Evolutionary conservation across 305 asterid species (phyloP).

Genomic region (Stenogyne calaminthoides): DNA sequence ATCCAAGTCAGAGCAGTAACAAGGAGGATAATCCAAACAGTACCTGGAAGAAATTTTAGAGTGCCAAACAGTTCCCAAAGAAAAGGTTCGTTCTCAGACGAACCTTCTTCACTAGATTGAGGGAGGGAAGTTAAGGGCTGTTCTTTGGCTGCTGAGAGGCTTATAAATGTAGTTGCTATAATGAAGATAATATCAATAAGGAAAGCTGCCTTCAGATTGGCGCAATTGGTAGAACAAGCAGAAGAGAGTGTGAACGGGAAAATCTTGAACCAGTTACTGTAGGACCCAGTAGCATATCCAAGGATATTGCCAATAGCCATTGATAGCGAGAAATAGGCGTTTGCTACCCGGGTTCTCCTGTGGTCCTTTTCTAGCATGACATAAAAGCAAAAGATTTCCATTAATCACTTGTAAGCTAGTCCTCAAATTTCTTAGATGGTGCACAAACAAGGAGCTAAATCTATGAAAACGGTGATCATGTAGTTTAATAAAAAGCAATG

Average conservation of each 20-base stretch:
- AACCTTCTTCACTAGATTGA: slow-evolving; percentile 42
- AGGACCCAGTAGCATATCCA: slow-evolving; percentile 85
- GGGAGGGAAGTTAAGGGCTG: slow-evolving; percentile 43
- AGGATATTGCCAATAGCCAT: slow-evolving; percentile 87
- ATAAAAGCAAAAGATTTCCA: slow-evolving; percentile 16
- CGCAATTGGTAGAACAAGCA: slow-evolving; percentile 73
- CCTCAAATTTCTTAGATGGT: background rate
- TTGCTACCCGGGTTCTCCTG: slow-evolving; percentile 80
- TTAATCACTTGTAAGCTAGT: slow-evolving; percentile 25
- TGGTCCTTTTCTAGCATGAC: slow-evolving; percentile 64
- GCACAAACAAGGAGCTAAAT: too few relatives aligned
- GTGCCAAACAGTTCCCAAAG: slow-evolving; percentile 79
- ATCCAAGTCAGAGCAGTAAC: slow-evolving; percentile 81
- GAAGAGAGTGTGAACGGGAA: slow-evolving; percentile 67
- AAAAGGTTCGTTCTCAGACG: slow-evolving; percentile 71
- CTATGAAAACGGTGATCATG: too few relatives aligned
- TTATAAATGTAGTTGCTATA: slow-evolving; percentile 55
- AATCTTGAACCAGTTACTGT: slow-evolving; percentile 72
- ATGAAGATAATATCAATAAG: slow-evolving; percentile 66
- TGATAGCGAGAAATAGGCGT: slow-evolving; percentile 74
- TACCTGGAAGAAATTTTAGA: slow-evolving; percentile 58
- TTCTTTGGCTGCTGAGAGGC: slow-evolving; percentile 69
- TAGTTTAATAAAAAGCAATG: too few relatives aligned
- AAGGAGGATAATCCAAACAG: slow-evolving; percentile 71
- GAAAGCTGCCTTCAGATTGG: slow-evolving; percentile 86